A percentile compares a stretch with the other conserved stretches of the same genome.
These are phyloP conservation scores for Ascochyta pisi DNA, from an alignment of 2,329 filamentous ascomycete genomes.

Conservation along the genomic window DNA sequence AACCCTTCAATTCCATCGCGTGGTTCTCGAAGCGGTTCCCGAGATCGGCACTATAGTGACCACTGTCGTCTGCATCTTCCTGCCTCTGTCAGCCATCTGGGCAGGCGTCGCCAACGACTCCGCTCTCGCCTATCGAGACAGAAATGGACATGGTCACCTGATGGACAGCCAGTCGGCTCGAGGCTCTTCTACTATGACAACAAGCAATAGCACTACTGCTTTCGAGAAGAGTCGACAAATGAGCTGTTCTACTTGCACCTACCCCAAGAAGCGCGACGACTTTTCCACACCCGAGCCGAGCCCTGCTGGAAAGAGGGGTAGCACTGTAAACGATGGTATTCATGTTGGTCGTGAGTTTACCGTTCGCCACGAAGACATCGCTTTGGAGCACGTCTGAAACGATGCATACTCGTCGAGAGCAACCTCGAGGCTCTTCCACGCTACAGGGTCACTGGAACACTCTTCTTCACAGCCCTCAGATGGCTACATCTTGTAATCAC, in stretches of 20 bases:
- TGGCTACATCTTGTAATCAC: slow-evolving; percentile 3
- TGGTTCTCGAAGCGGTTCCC: slow-evolving; percentile 55
- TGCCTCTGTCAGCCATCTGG: slow-evolving; percentile 73
- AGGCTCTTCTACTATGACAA: slow-evolving; percentile 11
- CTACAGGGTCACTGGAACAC: neutral
- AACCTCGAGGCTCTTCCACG: neutral
- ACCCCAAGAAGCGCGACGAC: slow-evolving; percentile 26
- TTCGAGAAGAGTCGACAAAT: slow-evolving; percentile 29
- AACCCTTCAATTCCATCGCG: slow-evolving; percentile 61
- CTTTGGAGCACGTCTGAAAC: slow-evolving; percentile 9
- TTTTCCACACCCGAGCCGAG: slow-evolving; percentile 19
- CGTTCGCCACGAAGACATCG: slow-evolving; percentile 23
- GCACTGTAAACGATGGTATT: slow-evolving; percentile 23
- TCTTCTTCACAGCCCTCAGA: neutral
- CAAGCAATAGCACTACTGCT: slow-evolving; percentile 16
- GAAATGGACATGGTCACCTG: slow-evolving; percentile 37
- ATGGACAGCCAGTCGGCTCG: slow-evolving; percentile 34
- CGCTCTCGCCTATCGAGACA: slow-evolving; percentile 25
- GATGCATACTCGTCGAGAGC: neutral
- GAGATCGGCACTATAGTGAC: slow-evolving; percentile 63
- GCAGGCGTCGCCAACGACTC: slow-evolving; percentile 52
- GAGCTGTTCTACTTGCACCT: slow-evolving; percentile 22
- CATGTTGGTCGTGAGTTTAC: slow-evolving; percentile 33
- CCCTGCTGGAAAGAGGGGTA: slow-evolving; percentile 10
- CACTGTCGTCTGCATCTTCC: slow-evolving; percentile 66